Evolutionary conservation across 225 moss, liverwort and hornwort species (phyloP).

Genomic region (Pseudoscleropodium purum): DNA sequence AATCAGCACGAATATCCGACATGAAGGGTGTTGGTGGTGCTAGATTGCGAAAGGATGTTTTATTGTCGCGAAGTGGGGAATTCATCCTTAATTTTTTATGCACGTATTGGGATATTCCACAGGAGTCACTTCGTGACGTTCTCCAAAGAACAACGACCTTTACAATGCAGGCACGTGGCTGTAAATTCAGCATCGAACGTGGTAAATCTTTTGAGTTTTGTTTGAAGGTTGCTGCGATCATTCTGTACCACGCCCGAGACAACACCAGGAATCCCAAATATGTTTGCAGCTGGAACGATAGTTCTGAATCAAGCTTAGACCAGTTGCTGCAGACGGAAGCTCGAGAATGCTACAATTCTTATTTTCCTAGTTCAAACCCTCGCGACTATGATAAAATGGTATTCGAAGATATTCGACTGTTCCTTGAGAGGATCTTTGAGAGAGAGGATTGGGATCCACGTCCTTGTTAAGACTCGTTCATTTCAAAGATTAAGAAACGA

Average conservation of each 20-base stretch:
- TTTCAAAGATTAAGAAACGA: background rate
- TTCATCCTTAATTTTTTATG: background rate
- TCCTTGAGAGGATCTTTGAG: background rate
- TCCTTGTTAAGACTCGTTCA: background rate
- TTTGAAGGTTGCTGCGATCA: background rate
- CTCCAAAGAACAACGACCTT: background rate
- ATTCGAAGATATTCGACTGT: background rate
- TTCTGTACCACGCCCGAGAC: background rate
- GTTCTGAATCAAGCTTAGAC: background rate
- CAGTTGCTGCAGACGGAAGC: background rate
- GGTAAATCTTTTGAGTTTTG: background rate
- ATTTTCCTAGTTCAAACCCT: background rate
- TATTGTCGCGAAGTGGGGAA: background rate
- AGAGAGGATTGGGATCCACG: background rate
- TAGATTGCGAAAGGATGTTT: background rate
- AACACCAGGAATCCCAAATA: background rate
- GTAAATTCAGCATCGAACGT: background rate
- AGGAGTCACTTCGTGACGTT: background rate
- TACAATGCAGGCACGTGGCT: background rate
- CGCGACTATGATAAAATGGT: background rate
- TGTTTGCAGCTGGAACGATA: background rate
- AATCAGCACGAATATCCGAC: background rate
- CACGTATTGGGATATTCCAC: background rate
- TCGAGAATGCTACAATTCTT: background rate
- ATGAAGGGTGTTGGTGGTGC: background rate